These are phyloP conservation scores for Colletotrichum lini DNA, from an alignment of 2,329 filamentous ascomycete genomes.

Conservation along the genomic window DNA sequence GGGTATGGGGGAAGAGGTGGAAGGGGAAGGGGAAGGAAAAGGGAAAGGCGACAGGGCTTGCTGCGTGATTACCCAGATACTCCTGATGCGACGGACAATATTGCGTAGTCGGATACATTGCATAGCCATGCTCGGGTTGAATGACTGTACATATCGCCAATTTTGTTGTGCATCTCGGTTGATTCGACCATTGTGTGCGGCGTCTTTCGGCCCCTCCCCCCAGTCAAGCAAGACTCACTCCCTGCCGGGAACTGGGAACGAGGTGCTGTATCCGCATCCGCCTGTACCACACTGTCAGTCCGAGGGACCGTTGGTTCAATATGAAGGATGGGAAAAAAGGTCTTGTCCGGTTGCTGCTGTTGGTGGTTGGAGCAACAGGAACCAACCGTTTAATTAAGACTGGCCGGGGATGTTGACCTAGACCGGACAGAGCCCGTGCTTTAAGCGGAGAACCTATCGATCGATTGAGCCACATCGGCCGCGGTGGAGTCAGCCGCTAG, in stretches of 20 bases:
- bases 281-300: neutral
- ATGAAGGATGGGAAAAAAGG: constrained; percentile 6
- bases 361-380: constrained; percentile 36
- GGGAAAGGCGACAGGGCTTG: neutral
- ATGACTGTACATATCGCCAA: neutral
- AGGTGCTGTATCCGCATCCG: constrained; percentile 1
- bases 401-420: constrained; percentile 27
- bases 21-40: neutral
- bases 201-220: neutral
- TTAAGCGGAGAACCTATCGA: constrained; percentile 16
- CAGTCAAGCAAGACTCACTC: neutral
- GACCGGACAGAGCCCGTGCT: constrained; percentile 34
- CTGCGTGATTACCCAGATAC: neutral
- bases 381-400: constrained; percentile 39
- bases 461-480: constrained; percentile 38
- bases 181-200: neutral
- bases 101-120: neutral
- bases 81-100: neutral
- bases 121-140: neutral
- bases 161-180: neutral
- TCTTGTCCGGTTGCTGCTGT: constrained; percentile 6
- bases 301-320: constrained; percentile 9
- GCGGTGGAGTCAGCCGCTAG: constrained; percentile 1
- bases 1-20: constrained; percentile 19
- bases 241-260: neutral